A percentile compares a stretch with the other conserved stretches of the same genome.
phyloP scores from a whole-genome alignment of 148 eudicot genomes.

The Silene conica region DNA sequence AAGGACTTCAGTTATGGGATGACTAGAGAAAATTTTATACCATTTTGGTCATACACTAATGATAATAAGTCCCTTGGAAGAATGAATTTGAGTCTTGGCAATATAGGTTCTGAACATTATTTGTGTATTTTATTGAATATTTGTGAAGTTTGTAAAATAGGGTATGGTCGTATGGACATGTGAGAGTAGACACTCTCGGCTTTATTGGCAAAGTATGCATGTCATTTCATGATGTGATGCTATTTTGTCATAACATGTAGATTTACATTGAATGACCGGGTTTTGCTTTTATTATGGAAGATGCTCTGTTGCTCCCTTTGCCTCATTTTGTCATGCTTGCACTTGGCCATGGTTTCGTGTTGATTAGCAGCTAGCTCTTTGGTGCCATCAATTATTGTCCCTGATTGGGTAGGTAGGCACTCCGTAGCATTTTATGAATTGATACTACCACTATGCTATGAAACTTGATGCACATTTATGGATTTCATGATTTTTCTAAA shows the following conservation, averaged over 20 bases:
- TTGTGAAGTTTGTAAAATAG: no score
- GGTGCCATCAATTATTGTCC: conserved; percentile 13
- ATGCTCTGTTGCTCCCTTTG: conserved; percentile 23
- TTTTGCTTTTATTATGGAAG: conserved; percentile 14
- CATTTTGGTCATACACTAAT: neutral
- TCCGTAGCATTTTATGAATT: neutral
- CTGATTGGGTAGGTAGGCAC: neutral
- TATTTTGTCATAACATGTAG: conserved; percentile 27
- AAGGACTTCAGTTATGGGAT: no score
- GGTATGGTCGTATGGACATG: neutral
- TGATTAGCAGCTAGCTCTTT: conserved; percentile 7
- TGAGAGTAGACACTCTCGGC: neutral
- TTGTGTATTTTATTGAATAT: neutral
- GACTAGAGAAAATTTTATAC: no score
- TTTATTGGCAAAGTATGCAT: conserved; percentile 8
- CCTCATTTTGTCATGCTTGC: conserved; percentile 14
- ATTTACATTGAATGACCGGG: conserved; percentile 19
- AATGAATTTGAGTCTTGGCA: neutral
- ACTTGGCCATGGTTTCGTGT: conserved; percentile 15
- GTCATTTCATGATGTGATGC: conserved; percentile 29
- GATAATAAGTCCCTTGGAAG: neutral
- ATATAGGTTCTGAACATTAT: neutral
- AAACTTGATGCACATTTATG: no score
- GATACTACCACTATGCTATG: neutral
- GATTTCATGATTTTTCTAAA: no score